phyloP scores from a whole-genome alignment of 2,329 filamentous ascomycete species.

The Ophiostoma angusticollis region DNA sequence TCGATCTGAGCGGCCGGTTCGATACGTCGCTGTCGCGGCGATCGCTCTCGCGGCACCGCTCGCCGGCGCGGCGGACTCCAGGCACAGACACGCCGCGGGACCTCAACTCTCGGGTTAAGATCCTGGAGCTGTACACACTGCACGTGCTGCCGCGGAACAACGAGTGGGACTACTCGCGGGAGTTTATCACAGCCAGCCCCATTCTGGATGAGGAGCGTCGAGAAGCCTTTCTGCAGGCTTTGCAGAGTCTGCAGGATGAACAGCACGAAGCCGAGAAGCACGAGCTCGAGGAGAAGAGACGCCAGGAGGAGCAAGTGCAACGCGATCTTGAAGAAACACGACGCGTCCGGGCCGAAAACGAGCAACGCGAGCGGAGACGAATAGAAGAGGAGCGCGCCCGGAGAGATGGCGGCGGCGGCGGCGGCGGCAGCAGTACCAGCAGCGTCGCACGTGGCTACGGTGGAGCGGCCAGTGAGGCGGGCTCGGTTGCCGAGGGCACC shows the following conservation, averaged over 20 bases:
- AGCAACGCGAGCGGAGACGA: constrained; percentile 39
- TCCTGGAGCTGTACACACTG: constrained; percentile 87
- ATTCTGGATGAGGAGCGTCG: constrained; percentile 85
- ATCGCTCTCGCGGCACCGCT: constrained; percentile 17
- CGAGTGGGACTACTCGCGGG: constrained; percentile 89
- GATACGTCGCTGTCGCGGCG: constrained; percentile 24
- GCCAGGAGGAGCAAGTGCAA: constrained; percentile 43
- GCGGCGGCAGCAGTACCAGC: neutral
- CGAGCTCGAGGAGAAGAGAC: constrained; percentile 45
- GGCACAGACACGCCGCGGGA: constrained; percentile 76
- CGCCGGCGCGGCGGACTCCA: constrained; percentile 28
- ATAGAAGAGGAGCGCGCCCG: constrained; percentile 40
- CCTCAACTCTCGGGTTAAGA: constrained; percentile 72
- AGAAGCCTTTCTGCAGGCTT: constrained; percentile 75
- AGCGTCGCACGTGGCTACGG: neutral
- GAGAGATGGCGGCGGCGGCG: constrained; percentile 38
- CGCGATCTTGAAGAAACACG: constrained; percentile 45
- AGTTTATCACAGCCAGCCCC: constrained; percentile 78
- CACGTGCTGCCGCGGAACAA: constrained; percentile 88
- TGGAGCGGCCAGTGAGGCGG: neutral
- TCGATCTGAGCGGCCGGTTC: constrained; percentile 58
- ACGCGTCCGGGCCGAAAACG: constrained; percentile 43
- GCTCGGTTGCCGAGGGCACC: constrained; percentile 4
- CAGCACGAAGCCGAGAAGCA: constrained; percentile 57
- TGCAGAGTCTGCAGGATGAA: constrained; percentile 75